These are phyloP conservation scores for Trichoderma gamsii DNA, from an alignment of 495 filamentous ascomycete species.

Conservation along the genomic window DNA sequence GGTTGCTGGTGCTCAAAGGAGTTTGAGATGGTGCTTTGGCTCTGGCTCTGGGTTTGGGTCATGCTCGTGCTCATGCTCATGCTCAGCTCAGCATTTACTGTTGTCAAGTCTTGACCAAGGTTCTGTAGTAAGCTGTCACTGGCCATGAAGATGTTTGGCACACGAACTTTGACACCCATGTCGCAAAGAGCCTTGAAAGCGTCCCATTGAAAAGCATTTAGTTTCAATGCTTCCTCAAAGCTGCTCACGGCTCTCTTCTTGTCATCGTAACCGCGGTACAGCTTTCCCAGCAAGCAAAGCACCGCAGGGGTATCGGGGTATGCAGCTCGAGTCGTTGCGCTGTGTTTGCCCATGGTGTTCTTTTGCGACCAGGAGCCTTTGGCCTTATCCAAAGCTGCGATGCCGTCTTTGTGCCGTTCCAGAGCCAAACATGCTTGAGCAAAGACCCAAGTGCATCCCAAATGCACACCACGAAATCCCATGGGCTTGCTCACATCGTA, in stretches of 20 bases:
- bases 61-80: too few species aligned
- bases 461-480: constrained; percentile 60
- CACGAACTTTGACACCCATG: constrained; percentile 66
- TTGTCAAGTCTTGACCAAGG: constrained; percentile 29
- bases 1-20: constrained; percentile 22
- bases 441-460: constrained; percentile 87
- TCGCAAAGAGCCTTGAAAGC: constrained; percentile 71
- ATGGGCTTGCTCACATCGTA: constrained; percentile 63
- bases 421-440: constrained; percentile 80
- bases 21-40: constrained; percentile 18
- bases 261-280: constrained; percentile 76
- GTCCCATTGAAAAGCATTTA: constrained; percentile 98
- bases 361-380: constrained; percentile 63
- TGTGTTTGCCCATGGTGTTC: constrained; percentile 66
- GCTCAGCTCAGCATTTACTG: constrained; percentile 25
- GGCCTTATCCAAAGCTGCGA: constrained; percentile 70
- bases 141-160: constrained; percentile 79
- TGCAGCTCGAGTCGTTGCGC: constrained; percentile 62
- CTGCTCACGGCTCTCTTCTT: constrained; percentile 71
- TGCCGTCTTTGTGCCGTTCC: constrained; percentile 71
- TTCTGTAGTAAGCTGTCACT: constrained; percentile 42
- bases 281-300: constrained; percentile 74
- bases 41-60: constrained; percentile 18
- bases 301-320: constrained; percentile 80
- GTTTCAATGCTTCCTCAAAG: constrained; percentile 80